Conservation (phyloP, 306 rosid species). For the Cicer chorassanicum region DNA sequence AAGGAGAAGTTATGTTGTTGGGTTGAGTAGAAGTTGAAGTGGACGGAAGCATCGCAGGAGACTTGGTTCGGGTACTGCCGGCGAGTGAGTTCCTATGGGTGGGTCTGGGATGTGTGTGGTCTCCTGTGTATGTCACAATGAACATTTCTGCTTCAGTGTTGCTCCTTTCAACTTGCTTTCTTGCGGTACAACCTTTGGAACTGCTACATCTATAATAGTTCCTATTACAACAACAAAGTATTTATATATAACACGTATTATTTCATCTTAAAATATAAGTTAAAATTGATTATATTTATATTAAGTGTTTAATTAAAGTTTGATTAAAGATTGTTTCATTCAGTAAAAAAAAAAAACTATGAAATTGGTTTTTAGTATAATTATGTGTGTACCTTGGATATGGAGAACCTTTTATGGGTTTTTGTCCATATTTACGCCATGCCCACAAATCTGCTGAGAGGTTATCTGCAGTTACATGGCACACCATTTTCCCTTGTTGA, state of each 20-base stretch:
- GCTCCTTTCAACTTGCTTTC: conserved; percentile 85
- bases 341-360: too few species aligned
- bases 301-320: too few species aligned
- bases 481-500: conserved; percentile 62
- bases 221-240: conserved; percentile 43
- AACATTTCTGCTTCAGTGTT: conserved; percentile 54
- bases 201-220: conserved; percentile 87
- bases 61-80: conserved; percentile 63
- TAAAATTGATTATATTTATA: too few species aligned
- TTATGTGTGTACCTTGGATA: conserved; percentile 61
- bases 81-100: conserved; percentile 80
- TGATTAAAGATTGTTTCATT: too few species aligned
- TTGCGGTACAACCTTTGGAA: conserved; percentile 71
- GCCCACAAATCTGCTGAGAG: conserved; percentile 83
- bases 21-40: background rate
- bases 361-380: background rate
- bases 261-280: too few species aligned
- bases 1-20: background rate
- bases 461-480: conserved; percentile 64
- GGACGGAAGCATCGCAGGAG: background rate
- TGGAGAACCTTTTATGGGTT: conserved; percentile 84
- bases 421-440: conserved; percentile 83
- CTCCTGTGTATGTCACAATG: conserved; percentile 72
- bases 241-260: too few species aligned
- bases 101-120: conserved; percentile 75